phyloP scores from a whole-genome alignment of 2,329 filamentous ascomycete species.

The Colletotrichum sublineola region DNA sequence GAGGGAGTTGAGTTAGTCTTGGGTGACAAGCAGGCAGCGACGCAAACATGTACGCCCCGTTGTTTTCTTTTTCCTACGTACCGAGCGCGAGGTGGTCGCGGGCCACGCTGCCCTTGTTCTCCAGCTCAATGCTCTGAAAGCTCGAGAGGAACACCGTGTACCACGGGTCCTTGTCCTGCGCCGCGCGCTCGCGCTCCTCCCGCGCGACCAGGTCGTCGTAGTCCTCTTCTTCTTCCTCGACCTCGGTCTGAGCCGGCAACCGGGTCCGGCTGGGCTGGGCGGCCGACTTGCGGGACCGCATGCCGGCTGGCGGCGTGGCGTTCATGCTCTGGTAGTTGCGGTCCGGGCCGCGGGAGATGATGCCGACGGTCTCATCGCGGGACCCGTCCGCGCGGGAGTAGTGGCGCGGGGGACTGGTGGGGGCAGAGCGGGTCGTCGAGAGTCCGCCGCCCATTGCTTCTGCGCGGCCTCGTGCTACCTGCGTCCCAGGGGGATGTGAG shows the following conservation, averaged over 20 bases:
- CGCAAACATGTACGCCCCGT: no score
- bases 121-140: constrained; percentile 77
- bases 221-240: constrained; percentile 38
- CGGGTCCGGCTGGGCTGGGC: constrained; percentile 38
- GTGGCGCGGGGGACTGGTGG: constrained; percentile 41
- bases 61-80: constrained; percentile 52
- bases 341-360: constrained; percentile 52
- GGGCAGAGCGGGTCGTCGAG: constrained; percentile 41
- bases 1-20: neutral
- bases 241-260: constrained; percentile 39
- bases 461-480: constrained; percentile 60
- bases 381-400: constrained; percentile 43
- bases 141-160: constrained; percentile 63
- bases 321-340: constrained; percentile 58
- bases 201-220: constrained; percentile 44
- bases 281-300: constrained; percentile 31
- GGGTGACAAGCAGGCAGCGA: no score
- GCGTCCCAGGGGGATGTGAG: constrained; percentile 24
- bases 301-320: constrained; percentile 43
- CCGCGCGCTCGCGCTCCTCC: constrained; percentile 35
- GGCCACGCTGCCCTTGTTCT: constrained; percentile 88
- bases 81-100: constrained; percentile 85
- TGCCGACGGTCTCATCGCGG: constrained; percentile 59
- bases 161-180: constrained; percentile 58
- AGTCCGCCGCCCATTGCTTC: constrained; percentile 53